A percentile compares a stretch with the other conserved stretches of the same genome.
Evolutionary conservation across 345 rosid species (phyloP).

Genomic region (Eucalyptus paniculata): DNA sequence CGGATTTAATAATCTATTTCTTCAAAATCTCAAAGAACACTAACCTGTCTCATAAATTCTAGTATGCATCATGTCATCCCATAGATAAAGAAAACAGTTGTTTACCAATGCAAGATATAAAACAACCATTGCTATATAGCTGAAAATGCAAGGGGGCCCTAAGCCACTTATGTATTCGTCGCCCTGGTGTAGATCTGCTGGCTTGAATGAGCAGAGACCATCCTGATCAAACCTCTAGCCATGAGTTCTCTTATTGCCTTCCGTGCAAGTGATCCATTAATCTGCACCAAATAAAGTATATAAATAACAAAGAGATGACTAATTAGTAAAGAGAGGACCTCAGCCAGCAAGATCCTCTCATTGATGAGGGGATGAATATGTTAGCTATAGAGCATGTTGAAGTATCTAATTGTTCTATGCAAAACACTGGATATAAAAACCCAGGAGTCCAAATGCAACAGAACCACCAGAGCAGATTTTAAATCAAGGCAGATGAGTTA

Average conservation of each 20-base stretch:
- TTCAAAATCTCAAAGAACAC: neutral
- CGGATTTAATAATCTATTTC: neutral
- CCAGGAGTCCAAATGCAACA: neutral
- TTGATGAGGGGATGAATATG: neutral
- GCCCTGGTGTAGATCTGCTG: constrained; percentile 86
- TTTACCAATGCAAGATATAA: neutral
- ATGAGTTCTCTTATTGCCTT: constrained; percentile 66
- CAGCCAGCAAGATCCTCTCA: neutral
- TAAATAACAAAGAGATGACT: neutral
- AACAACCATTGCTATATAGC: neutral
- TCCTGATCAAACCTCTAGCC: constrained; percentile 67
- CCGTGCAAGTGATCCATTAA: constrained; percentile 69
- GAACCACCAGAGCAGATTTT: neutral
- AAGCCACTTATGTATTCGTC: constrained; percentile 31
- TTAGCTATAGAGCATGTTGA: neutral
- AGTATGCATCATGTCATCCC: neutral
- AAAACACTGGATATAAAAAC: neutral
- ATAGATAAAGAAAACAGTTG: neutral
- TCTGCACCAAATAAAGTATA: constrained; percentile 5
- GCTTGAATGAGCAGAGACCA: constrained; percentile 71
- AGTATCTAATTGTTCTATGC: neutral
- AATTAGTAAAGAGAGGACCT: neutral
- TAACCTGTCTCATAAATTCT: neutral
- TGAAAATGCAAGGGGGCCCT: neutral
- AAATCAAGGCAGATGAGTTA: neutral